Percentiles rank a stretch among this genome's conserved stretches.
Conservation (phyloP, 1,284 basidiomycete genomes). For the Trichosporon sp. region DNA sequence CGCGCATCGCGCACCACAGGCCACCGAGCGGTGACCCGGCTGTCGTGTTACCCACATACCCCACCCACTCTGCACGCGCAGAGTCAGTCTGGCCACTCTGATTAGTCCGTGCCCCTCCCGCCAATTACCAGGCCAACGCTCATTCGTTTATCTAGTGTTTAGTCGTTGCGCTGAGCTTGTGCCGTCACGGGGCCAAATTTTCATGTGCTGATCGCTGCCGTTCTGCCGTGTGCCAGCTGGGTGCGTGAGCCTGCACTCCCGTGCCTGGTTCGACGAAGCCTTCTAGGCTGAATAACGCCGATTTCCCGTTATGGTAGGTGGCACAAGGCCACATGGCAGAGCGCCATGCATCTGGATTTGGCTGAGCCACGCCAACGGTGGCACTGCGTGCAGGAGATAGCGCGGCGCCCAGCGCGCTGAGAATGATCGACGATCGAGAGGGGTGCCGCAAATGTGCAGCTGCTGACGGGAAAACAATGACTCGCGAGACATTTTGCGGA, state of each 20-base stretch:
- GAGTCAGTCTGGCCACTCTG: not conserved
- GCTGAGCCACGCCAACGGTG: not conserved
- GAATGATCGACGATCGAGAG: not conserved
- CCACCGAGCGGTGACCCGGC: not conserved
- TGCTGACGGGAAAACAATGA: not conserved
- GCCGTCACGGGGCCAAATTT: not conserved
- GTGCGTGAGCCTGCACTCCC: not conserved
- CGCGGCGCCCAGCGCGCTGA: not conserved
- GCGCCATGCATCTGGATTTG: not conserved
- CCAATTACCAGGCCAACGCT: not conserved
- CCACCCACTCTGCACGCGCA: not conserved
- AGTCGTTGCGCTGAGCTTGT: not conserved
- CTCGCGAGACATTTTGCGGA: not conserved
- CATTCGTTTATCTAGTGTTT: not conserved
- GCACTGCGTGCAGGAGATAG: not conserved
- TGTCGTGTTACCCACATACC: not conserved
- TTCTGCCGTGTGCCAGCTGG: not conserved
- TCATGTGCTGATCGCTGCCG: not conserved
- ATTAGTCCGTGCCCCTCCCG: not conserved
- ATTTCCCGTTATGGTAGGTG: not conserved
- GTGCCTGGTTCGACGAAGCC: not conserved
- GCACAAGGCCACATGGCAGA: not conserved
- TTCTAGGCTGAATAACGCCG: not conserved
- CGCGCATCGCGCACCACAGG: not conserved
- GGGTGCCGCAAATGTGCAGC: no score